Evolutionary conservation across 768 basidiomycete species (phyloP).

Genomic region (Kwoniella dendrophila): DNA sequence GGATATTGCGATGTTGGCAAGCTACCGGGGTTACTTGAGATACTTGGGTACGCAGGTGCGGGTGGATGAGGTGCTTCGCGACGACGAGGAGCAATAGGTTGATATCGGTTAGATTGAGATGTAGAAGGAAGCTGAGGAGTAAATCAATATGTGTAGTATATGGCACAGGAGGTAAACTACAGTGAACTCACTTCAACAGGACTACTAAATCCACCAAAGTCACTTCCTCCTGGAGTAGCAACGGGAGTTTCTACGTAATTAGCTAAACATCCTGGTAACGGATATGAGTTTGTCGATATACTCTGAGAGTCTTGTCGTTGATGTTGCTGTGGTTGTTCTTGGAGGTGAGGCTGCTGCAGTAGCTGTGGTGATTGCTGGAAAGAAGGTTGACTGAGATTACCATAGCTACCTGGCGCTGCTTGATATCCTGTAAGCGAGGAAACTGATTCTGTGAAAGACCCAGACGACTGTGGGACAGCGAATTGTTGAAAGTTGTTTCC

Average conservation of each 20-base stretch:
- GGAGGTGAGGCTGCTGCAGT: too few relatives aligned
- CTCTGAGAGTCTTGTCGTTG: slow-evolving; percentile 7
- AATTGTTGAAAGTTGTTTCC: slow-evolving; percentile 8
- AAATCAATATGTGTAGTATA: too few relatives aligned
- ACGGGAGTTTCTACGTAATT: slow-evolving; percentile 41
- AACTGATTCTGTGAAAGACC: slow-evolving; percentile 1
- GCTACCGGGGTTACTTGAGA: slow-evolving; percentile 15
- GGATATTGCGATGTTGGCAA: slow-evolving; percentile 17
- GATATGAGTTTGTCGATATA: slow-evolving; percentile 26
- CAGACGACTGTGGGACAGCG: slow-evolving; percentile 14
- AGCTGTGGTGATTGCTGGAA: too few relatives aligned
- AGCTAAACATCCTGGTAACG: slow-evolving; percentile 30
- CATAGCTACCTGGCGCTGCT: slow-evolving; percentile 12
- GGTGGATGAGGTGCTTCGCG: slow-evolving; percentile 42
- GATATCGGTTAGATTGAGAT: slow-evolving; percentile 16
- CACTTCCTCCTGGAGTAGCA: slow-evolving; percentile 47
- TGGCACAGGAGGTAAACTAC: too few relatives aligned
- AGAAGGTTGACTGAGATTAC: slow-evolving; percentile 9
- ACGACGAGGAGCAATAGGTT: slow-evolving; percentile 31
- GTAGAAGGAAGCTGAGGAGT: slow-evolving; percentile 12
- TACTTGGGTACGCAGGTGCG: slow-evolving; percentile 18
- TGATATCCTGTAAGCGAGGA: slow-evolving; percentile 4
- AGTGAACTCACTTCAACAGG: slow-evolving; percentile 39
- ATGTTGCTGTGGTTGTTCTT: slow-evolving; percentile 18
- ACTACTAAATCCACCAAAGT: slow-evolving; percentile 32